Conservation (phyloP, 1,284 basidiomycete genomes). For the Pseudozyma flocculosa region DNA sequence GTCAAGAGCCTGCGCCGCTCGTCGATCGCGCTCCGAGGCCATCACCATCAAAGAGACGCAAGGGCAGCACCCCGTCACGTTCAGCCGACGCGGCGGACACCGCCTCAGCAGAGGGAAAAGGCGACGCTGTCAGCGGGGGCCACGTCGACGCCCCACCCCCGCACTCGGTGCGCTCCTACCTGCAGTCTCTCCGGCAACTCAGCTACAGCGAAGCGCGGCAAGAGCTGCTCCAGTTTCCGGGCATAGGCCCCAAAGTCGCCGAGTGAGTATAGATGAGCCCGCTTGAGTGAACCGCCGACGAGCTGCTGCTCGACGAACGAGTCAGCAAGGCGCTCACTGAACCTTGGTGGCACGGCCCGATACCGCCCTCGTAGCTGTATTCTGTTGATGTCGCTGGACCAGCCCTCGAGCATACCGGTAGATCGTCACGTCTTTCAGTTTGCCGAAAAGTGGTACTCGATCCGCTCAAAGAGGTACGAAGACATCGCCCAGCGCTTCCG, state of each 20-base stretch:
- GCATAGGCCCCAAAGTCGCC: constrained; percentile 80
- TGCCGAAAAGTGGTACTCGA: constrained; percentile 52
- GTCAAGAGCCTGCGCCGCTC: too few relatives aligned
- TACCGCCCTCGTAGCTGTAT: constrained; percentile 86
- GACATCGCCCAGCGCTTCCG: constrained; percentile 49
- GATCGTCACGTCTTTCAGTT: constrained; percentile 57
- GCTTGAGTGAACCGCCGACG: too few relatives aligned
- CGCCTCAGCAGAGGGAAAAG: background rate
- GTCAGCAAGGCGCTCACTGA: too few relatives aligned
- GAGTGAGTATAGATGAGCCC: constrained; percentile 40
- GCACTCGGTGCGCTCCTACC: constrained; percentile 63
- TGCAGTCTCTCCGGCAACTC: constrained; percentile 65
- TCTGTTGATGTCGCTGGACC: constrained; percentile 89
- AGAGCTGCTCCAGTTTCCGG: constrained; percentile 75
- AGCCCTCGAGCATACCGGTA: constrained; percentile 60
- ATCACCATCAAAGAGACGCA: background rate
- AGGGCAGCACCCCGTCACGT: too few relatives aligned
- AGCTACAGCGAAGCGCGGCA: constrained; percentile 68
- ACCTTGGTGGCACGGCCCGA: too few relatives aligned
- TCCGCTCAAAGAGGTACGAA: constrained; percentile 51
- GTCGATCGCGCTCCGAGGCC: too few relatives aligned
- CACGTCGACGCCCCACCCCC: background rate
- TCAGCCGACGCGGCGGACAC: too few relatives aligned
- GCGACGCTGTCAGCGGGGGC: background rate
- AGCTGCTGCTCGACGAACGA: too few relatives aligned